Evolutionary conservation across 345 rosid genomes (phyloP).

Genomic region (Physaria fendleri): DNA sequence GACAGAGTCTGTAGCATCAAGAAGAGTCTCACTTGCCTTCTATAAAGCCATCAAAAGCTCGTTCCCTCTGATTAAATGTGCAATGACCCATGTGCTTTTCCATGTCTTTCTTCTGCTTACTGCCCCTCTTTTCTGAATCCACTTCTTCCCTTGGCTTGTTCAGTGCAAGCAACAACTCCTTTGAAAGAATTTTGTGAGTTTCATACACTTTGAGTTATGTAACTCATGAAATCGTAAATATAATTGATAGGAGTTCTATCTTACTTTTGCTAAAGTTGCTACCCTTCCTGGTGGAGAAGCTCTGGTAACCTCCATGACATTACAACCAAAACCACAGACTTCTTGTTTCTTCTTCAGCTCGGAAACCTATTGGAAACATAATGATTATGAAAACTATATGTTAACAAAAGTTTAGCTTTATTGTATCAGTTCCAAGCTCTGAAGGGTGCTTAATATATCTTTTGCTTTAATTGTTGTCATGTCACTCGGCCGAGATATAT

Average conservation of each 20-base stretch:
- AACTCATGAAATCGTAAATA: not conserved
- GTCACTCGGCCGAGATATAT: too few species aligned
- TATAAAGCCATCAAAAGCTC: conserved; percentile 90
- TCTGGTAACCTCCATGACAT: conserved; percentile 71
- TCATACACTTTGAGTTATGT: not conserved
- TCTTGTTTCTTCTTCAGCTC: too few species aligned
- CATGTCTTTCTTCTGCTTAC: conserved; percentile 58
- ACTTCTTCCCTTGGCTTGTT: conserved; percentile 84
- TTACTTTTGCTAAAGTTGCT: conserved; percentile 81
- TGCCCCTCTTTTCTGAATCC: conserved; percentile 63
- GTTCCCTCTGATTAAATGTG: conserved; percentile 57
- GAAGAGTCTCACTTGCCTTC: conserved; percentile 81
- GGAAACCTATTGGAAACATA: too few species aligned
- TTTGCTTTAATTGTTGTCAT: too few species aligned
- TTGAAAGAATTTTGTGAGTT: not conserved
- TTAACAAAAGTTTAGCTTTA: too few species aligned
- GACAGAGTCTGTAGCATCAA: conserved; percentile 88
- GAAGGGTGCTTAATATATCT: too few species aligned
- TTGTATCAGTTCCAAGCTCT: too few species aligned
- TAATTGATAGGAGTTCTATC: not conserved
- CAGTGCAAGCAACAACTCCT: conserved; percentile 81
- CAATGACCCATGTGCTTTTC: conserved; percentile 84
- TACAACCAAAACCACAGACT: too few species aligned
- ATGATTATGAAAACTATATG: too few species aligned
- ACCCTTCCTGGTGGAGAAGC: conserved; percentile 91